Evolutionary conservation across 2,329 filamentous ascomycete species (phyloP), one percentile per base, ranked within the genome.

Genomic region (Didymosphaeria variabile): DNA sequence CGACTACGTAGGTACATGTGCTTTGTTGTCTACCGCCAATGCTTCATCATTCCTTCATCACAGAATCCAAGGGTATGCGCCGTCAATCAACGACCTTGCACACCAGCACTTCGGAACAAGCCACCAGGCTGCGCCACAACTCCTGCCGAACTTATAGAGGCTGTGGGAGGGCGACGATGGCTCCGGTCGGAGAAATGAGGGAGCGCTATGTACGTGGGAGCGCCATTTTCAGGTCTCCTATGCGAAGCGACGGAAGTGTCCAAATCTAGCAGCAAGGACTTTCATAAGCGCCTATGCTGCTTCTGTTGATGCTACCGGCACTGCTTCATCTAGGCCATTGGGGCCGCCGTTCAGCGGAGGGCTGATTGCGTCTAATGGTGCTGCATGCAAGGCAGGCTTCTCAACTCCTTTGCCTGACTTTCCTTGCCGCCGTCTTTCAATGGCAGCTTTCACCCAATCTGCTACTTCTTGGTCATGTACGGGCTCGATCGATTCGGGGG

Each of bases 351-450:
- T 73, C 17, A 67, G 67, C 19, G 69, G 68, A 47, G 78, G 78
- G 57, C 75, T 80, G 38, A 94, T 87, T 13, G 87, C 87, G 76
- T 97, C 92, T 47, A 98, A 80, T 1, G 94, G 92, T 26, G 92
- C 94, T 5, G 92, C 90, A 77, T 98, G 95, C 64, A 98, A 80
- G 3, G 95, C 94, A 17, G 95, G 95, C 72, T 91, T 92, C 52
- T 84, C 83, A 12, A 63, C 67, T 7, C 67, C 68, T 60, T 76
- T 77, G 5, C 82, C 83, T 74, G 81, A 86, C 49, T 81, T 81
- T 17, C 87, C 91, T 2, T 83, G 85, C 64, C 82, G 84, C 72
- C 89, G 89, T 70, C 86, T 86, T 65, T 90, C 87, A 45, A 98
- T 79, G 19, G 91, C 91, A 7, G 81, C 82, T 42, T 84, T 85